phyloP scores from a whole-genome alignment of 768 basidiomycete genomes.

The Fomitopsis serialis region DNA sequence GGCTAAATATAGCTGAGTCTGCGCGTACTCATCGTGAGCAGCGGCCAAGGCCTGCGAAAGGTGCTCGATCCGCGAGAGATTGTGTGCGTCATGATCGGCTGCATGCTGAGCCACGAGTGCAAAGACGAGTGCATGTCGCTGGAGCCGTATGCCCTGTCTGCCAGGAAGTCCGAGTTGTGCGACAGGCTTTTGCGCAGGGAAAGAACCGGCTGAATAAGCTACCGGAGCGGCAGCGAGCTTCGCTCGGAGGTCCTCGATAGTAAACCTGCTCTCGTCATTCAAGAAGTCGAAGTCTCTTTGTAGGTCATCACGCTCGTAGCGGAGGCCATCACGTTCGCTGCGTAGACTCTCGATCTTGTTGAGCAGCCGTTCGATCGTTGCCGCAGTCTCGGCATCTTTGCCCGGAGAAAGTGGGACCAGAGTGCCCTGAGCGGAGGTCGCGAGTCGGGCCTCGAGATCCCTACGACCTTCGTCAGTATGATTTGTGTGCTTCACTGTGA shows the following conservation, averaged over 20 bases:
- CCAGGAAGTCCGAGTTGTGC: not conserved
- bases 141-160: constrained; percentile 2
- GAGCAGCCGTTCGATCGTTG: constrained; percentile 43
- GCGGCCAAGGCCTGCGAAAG: constrained; percentile 2
- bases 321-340: constrained; percentile 1
- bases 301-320: constrained; percentile 36
- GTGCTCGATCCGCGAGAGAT: not conserved
- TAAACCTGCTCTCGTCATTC: constrained; percentile 60
- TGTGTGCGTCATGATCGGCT: not conserved
- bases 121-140: constrained; percentile 7
- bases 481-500: no score
- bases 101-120: constrained; percentile 12
- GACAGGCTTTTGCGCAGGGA: no score
- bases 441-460: constrained; percentile 8
- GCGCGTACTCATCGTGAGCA: not conserved
- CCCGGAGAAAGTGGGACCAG: not conserved
- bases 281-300: constrained; percentile 63
- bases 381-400: constrained; percentile 11
- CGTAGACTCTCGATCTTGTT: constrained; percentile 58
- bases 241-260: constrained; percentile 52
- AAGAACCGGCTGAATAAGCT: not conserved
- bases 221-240: constrained; percentile 32
- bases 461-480: constrained; percentile 1
- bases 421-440: not conserved
- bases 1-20: not conserved